Conservation (phyloP, 208 protist species). For the Herpetomonas samuelpessoai region DNA sequence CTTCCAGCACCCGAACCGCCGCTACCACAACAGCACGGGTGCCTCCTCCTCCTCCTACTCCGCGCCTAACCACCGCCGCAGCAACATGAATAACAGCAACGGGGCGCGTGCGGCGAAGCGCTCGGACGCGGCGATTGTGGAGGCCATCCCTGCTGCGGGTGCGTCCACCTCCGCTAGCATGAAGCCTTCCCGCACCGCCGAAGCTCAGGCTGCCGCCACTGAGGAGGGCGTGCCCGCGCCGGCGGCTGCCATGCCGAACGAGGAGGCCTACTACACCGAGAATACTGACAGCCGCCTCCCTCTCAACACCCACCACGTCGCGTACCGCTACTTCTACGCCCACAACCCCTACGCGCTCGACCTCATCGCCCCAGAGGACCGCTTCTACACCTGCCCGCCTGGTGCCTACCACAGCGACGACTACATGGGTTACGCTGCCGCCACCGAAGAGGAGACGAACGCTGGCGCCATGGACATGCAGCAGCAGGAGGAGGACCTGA, state of each 20-base stretch:
- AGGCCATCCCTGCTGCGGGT: background rate
- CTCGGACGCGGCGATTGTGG: background rate
- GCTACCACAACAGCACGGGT: constrained; percentile 16
- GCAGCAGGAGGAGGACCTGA: constrained; percentile 1
- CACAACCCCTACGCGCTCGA: constrained; percentile 55
- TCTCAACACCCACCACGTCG: background rate
- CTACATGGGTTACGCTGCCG: too few species aligned
- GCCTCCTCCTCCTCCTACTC: constrained; percentile 13
- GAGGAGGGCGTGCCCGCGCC: background rate
- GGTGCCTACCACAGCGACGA: too few species aligned
- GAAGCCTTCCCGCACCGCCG: too few species aligned
- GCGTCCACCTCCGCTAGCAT: background rate
- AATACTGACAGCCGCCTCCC: background rate
- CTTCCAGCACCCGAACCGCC: constrained; percentile 26
- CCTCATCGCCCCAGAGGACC: constrained; percentile 25
- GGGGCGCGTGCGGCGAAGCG: background rate
- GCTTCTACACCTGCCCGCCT: constrained; percentile 27
- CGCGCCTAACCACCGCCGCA: constrained; percentile 8
- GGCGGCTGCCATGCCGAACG: background rate
- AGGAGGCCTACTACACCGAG: background rate
- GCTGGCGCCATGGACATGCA: too few species aligned
- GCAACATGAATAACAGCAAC: background rate
- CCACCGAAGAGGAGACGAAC: too few species aligned
- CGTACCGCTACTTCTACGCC: constrained; percentile 6
- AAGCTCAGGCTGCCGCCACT: too few species aligned